Conservation (phyloP, 2,329 filamentous ascomycete genomes). For the Cladophialophora immunda region DNA sequence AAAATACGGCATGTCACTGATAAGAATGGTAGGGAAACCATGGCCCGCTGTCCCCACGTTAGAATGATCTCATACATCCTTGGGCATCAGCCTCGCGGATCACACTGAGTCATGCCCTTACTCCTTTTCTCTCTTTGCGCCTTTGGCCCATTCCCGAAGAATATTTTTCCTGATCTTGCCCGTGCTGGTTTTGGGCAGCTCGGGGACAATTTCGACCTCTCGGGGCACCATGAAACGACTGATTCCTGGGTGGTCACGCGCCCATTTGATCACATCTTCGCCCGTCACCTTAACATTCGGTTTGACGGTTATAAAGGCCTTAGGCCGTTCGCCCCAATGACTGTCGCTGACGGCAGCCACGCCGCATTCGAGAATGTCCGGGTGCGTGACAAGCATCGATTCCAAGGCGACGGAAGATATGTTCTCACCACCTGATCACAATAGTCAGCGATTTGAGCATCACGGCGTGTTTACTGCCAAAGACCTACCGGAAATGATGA, state of each 20-base stretch:
- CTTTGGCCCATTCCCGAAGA: slow-evolving; percentile 82
- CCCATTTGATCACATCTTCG: slow-evolving; percentile 83
- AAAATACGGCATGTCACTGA: background rate
- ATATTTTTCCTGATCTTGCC: slow-evolving; percentile 98
- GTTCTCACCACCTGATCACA: slow-evolving; percentile 81
- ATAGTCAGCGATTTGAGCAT: slow-evolving; percentile 9
- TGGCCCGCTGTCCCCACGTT: background rate
- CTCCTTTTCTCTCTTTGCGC: slow-evolving; percentile 47
- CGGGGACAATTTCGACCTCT: slow-evolving; percentile 79
- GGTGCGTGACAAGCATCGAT: slow-evolving; percentile 86
- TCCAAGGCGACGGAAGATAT: slow-evolving; percentile 95
- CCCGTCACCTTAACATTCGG: slow-evolving; percentile 68
- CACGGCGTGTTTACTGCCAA: background rate
- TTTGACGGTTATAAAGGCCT: slow-evolving; percentile 88
- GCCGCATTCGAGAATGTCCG: slow-evolving; percentile 87
- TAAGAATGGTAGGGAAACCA: background rate
- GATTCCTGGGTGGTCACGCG: slow-evolving; percentile 79
- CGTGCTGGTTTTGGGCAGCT: slow-evolving; percentile 95
- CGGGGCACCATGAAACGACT: slow-evolving; percentile 87
- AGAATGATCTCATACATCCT: background rate
- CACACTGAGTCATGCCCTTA: background rate
- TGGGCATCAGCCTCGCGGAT: background rate
- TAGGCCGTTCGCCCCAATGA: slow-evolving; percentile 96
- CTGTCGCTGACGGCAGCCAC: slow-evolving; percentile 87
- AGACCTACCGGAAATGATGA: slow-evolving; percentile 86